A percentile compares a stretch with the other conserved stretches of the same genome.
Conservation (phyloP, 2,329 filamentous ascomycete genomes). For the Rugonectria rugulosa region DNA sequence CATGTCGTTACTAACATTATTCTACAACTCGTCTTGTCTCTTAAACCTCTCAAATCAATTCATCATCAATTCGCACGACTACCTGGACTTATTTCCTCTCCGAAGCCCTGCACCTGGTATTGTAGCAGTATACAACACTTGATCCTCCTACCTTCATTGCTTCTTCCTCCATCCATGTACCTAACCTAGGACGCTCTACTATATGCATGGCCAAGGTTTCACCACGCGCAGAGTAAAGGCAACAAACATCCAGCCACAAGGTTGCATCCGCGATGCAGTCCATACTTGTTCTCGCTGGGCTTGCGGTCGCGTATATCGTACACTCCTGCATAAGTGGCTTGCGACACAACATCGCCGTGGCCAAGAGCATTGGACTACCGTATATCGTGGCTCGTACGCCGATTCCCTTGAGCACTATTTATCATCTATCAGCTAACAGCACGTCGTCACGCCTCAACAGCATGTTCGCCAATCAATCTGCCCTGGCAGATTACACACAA, state of each 20-base stretch:
- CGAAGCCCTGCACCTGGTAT: no score
- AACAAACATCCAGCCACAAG: neutral
- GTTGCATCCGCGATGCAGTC: conserved; percentile 41
- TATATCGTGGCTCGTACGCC: conserved; percentile 62
- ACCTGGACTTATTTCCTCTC: no score
- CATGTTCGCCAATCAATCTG: conserved; percentile 57
- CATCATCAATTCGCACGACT: no score
- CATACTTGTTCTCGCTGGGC: conserved; percentile 44
- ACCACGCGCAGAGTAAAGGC: neutral
- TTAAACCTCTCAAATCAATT: no score
- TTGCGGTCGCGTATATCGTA: conserved; percentile 44
- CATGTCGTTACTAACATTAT: neutral
- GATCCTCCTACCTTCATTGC: no score
- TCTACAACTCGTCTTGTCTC: neutral
- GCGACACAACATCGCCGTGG: conserved; percentile 55
- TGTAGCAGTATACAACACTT: no score
- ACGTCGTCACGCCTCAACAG: no score
- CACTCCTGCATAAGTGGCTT: conserved; percentile 46
- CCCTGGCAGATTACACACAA: conserved; percentile 63
- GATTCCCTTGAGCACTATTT: no score
- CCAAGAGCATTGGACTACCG: conserved; percentile 58
- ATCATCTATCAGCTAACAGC: no score
- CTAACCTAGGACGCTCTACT: no score
- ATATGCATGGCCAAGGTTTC: no score
- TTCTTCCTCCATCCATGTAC: no score